A percentile compares a stretch with the other conserved stretches of the same genome.
phyloP scores from a whole-genome alignment of 2,329 filamentous ascomycete species.

The Elsinoe fawcettii region DNA sequence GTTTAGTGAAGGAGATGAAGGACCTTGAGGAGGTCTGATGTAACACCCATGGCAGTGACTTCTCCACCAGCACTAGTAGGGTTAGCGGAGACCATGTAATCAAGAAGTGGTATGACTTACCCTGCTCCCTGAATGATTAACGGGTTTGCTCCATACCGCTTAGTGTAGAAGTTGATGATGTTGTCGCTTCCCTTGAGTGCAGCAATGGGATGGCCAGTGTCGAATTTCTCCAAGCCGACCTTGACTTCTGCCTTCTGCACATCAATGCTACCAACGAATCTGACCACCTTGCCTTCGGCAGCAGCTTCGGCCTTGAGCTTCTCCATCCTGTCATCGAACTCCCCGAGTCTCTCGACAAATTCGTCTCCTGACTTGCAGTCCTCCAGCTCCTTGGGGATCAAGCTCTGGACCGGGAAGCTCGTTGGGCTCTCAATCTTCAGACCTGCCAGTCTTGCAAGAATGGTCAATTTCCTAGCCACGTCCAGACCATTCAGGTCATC shows the following conservation, averaged over 20 bases:
- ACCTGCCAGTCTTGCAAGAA: slow-evolving; percentile 78
- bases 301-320: slow-evolving; percentile 76
- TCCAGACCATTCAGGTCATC: slow-evolving; percentile 84
- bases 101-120: slow-evolving; percentile 23
- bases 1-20: slow-evolving; percentile 53
- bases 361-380: slow-evolving; percentile 68
- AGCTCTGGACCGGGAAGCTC: slow-evolving; percentile 84
- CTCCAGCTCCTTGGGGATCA: slow-evolving; percentile 85
- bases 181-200: slow-evolving; percentile 95
- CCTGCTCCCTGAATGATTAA: slow-evolving; percentile 92
- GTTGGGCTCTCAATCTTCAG: slow-evolving; percentile 74
- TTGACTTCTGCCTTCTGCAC: slow-evolving; percentile 72
- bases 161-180: slow-evolving; percentile 97
- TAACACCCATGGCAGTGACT: slow-evolving; percentile 96
- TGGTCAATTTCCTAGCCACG: slow-evolving; percentile 92
- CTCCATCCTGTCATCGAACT: slow-evolving; percentile 87
- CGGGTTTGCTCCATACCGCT: slow-evolving; percentile 84
- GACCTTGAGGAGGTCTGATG: slow-evolving; percentile 86
- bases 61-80: slow-evolving; percentile 65
- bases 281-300: slow-evolving; percentile 80
- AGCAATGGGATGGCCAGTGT: slow-evolving; percentile 82
- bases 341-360: slow-evolving; percentile 71
- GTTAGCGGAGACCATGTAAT: slow-evolving; percentile 5
- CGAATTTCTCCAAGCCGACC: slow-evolving; percentile 79
- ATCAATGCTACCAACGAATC: slow-evolving; percentile 91